Base-by-base conservation (phyloP, 352 stramenopile genomes). In the Discostella stelligera region DNA sequence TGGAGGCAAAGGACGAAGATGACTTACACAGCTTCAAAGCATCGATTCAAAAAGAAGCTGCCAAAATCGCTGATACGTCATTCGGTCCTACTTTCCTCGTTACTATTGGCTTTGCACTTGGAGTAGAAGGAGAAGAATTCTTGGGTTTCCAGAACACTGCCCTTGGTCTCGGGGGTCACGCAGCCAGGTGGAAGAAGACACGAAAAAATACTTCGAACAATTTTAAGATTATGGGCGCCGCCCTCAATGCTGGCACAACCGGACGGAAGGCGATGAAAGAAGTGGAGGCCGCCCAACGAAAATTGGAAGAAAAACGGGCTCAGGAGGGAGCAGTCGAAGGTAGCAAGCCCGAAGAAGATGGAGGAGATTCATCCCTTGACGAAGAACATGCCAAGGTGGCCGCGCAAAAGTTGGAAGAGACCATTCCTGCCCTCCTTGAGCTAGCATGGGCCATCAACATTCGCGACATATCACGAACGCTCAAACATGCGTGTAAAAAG, bases 361-460 rank as follows among this genome's bases (percentile, higher is more conserved):
- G 64, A 50, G 23, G 18, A n/a, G 13, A 46, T 41, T 61, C 64
- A 39, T 60, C 49, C 48, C 37, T 79, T n/a, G 76, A 85, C 25
- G 77, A 78, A 25, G 71, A 85, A 53, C 67, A 90, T 61, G 83
- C 82, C 0, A 87, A 83, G 30, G 53, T 88, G 44, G 82, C 83
- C 37, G 78, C 82, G 52, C 66, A 90, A 66, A 86, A 90, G 54
- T 48, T 93, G 39, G 82, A 90, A 71, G 87, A 89, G 52, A 86
- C 83, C 9, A 78, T 94, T 41, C 89, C 89, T 14, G 80, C 79
- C 3, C 83, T 93, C 62, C 67, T 94, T n/a, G 84, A 91, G 71
- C 60, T 92, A 13, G 89, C 87, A 30, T 92, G 85, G 89, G 89
- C 89, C 4, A 88, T 92, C 32, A 94, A 94, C 73, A 80, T 83